Percentiles rank a stretch among this genome's conserved stretches.
Evolutionary conservation across 225 moss, liverwort and hornwort genomes (phyloP).

Genomic region (Straminergon stramineum): DNA sequence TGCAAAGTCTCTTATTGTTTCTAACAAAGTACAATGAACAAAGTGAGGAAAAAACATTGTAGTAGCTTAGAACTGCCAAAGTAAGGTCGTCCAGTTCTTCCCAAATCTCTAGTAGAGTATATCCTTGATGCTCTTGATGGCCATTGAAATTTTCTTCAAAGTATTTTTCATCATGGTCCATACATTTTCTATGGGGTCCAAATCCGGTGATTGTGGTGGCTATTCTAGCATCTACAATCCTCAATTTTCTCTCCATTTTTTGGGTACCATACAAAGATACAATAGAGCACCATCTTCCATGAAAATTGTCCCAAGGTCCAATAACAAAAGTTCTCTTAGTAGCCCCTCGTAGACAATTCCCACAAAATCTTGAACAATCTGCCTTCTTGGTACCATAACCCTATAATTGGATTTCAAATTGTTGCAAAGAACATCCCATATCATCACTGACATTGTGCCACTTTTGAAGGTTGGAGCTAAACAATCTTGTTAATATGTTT

Average conservation of each 20-base stretch:
- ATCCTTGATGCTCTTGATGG: background rate
- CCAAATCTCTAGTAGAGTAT: background rate
- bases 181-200: background rate
- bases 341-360: background rate
- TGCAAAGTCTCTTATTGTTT: too few species aligned
- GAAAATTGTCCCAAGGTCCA: background rate
- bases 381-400: rapidly evolving
- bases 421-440: rapidly evolving
- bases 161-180: background rate
- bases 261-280: too few species aligned
- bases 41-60: too few species aligned
- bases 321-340: background rate
- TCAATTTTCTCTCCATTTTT: background rate
- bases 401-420: background rate
- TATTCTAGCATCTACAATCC: background rate
- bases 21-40: too few species aligned
- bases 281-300: background rate
- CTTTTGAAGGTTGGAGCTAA: background rate
- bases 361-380: background rate
- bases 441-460: background rate
- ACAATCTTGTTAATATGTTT: background rate
- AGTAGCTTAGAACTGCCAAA: too few species aligned
- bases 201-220: background rate
- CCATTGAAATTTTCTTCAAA: rapidly evolving
- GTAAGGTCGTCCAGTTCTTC: background rate